A percentile compares a stretch with the other conserved stretches of the same genome.
These are phyloP conservation scores for Sordariomycetes sp. DNA, from an alignment of 2,329 filamentous ascomycete genomes.

Conservation along the genomic window DNA sequence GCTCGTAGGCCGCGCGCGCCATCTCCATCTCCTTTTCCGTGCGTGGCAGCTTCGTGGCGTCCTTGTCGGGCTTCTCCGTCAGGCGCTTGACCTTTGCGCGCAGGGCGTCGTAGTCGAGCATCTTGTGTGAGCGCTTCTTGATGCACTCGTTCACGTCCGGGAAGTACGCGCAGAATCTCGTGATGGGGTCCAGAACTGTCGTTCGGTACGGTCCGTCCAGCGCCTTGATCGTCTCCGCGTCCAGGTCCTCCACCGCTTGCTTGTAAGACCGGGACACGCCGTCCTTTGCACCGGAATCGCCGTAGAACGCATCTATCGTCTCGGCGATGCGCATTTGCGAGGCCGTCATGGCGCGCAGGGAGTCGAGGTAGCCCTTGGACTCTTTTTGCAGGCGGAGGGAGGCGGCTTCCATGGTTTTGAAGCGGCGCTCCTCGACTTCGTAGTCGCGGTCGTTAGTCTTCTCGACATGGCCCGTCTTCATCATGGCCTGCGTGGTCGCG, in stretches of 20 bases:
- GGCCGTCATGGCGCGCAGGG: slow-evolving; percentile 94
- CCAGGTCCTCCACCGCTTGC: slow-evolving; percentile 93
- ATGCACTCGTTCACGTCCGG: slow-evolving; percentile 99
- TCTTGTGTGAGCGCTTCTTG: slow-evolving; percentile 97
- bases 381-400: slow-evolving; percentile 91
- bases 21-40: slow-evolving; percentile 96
- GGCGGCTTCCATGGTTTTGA: slow-evolving; percentile 94
- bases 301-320: slow-evolving; percentile 98
- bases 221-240: slow-evolving; percentile 97
- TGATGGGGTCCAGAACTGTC: slow-evolving; percentile 92
- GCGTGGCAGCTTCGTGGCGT: slow-evolving; percentile 89
- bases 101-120: slow-evolving; percentile 94
- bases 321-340: slow-evolving; percentile 99
- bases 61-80: slow-evolving; percentile 97
- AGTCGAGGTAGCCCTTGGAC: slow-evolving; percentile 96
- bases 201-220: slow-evolving; percentile 91
- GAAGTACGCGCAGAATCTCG: slow-evolving; percentile 95
- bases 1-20: slow-evolving; percentile 87
- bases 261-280: slow-evolving; percentile 96
- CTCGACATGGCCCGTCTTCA: slow-evolving; percentile 99
- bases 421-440: slow-evolving; percentile 93
- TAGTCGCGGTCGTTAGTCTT: slow-evolving; percentile 98
- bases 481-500: slow-evolving; percentile 99
- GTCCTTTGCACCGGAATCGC: slow-evolving; percentile 87
- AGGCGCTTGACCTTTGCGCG: slow-evolving; percentile 95